Percentiles rank a stretch among this genome's conserved stretches.
Evolutionary conservation across 169 alveolate species (phyloP).

Genomic region (Plasmodium coatneyi): DNA sequence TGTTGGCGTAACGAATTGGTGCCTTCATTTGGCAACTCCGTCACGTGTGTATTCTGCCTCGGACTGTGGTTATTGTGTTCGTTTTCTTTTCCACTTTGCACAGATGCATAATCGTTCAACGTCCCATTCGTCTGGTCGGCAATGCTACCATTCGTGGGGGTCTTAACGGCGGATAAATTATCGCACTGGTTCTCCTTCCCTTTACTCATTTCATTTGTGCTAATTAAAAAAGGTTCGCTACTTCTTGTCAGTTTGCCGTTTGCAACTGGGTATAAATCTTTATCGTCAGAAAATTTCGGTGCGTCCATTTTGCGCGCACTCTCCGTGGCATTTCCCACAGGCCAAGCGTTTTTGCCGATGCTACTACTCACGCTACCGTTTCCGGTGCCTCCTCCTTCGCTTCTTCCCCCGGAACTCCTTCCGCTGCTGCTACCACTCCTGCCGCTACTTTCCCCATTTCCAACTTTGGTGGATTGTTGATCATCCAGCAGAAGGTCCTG

Average conservation of each 20-base stretch:
- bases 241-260: neutral
- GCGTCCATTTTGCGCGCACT: neutral
- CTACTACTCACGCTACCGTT: neutral
- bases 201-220: neutral
- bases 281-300: neutral
- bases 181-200: constrained; percentile 2
- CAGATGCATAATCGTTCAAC: neutral
- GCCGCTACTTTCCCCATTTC: neutral
- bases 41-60: neutral
- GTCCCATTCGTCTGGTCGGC: neutral
- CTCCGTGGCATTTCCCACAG: neutral
- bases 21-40: neutral
- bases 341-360: neutral
- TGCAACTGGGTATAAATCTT: neutral
- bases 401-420: neutral
- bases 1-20: neutral
- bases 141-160: neutral
- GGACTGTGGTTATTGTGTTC: neutral
- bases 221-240: neutral
- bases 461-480: neutral
- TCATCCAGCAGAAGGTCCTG: neutral
- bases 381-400: neutral
- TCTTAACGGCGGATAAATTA: neutral
- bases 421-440: neutral
- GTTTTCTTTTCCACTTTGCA: neutral